phyloP scores from a whole-genome alignment of 169 alveolate genomes.

The Theileria parva region DNA sequence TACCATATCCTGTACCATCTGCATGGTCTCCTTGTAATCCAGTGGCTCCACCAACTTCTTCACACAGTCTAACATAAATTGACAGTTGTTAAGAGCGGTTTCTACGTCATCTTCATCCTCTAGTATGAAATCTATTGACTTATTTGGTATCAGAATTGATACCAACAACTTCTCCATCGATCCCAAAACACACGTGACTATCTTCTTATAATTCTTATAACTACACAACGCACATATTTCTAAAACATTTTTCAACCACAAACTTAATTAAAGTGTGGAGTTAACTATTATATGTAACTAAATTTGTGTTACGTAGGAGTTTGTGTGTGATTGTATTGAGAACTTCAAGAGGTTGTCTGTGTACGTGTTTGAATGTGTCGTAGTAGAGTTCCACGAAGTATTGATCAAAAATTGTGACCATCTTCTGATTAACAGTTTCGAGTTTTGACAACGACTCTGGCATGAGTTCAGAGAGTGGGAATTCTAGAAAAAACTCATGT shows the following conservation, averaged over 20 bases:
- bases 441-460: slow-evolving; percentile 25
- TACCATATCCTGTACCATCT: slow-evolving; percentile 32
- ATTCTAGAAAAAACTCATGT: slow-evolving; percentile 39
- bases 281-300: not conserved
- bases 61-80: slow-evolving; percentile 20
- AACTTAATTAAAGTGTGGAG: too few relatives aligned
- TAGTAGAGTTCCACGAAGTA: slow-evolving; percentile 36
- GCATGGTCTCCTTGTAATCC: slow-evolving; percentile 19
- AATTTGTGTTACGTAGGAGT: slow-evolving; percentile 5
- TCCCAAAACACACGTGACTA: slow-evolving; percentile 18
- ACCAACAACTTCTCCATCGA: slow-evolving; percentile 29
- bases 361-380: slow-evolving; percentile 47
- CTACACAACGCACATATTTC: slow-evolving; percentile 56
- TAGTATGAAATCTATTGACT: slow-evolving; percentile 15
- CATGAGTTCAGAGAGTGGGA: slow-evolving; percentile 41
- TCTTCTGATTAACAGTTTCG: slow-evolving; percentile 26
- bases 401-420: slow-evolving; percentile 48
- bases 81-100: slow-evolving; percentile 39
- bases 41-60: slow-evolving; percentile 30
- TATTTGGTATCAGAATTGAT: slow-evolving; percentile 36
- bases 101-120: slow-evolving; percentile 19
- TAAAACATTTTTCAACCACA: not conserved
- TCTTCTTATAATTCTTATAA: slow-evolving; percentile 32
- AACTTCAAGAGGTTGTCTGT: slow-evolving; percentile 44
- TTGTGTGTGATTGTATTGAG: slow-evolving; percentile 20